These are phyloP conservation scores for Geum urbanum DNA, from an alignment of 306 rosid genomes.

Conservation along the genomic window DNA sequence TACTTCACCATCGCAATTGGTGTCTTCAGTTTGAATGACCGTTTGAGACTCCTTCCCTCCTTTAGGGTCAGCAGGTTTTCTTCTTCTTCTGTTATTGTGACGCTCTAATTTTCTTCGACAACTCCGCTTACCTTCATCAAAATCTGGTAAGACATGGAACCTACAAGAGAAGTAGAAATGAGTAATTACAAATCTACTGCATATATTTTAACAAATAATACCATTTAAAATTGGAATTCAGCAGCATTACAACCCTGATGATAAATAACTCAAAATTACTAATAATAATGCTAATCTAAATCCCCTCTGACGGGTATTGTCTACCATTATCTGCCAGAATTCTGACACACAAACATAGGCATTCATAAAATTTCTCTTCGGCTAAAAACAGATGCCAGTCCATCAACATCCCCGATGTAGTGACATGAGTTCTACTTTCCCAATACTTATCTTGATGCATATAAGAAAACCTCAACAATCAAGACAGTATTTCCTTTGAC, in stretches of 20 bases:
- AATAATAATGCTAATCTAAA: not conserved
- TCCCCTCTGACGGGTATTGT: not conserved
- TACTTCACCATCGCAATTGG: slow-evolving; percentile 38
- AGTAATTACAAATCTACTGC: not conserved
- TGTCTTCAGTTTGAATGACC: slow-evolving; percentile 46
- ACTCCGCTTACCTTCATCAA: slow-evolving; percentile 95
- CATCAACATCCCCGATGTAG: not conserved
- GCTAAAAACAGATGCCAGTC: not conserved
- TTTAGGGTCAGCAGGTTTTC: slow-evolving; percentile 53
- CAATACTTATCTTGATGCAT: not conserved
- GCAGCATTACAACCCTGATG: not conserved
- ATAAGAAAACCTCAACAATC: not conserved
- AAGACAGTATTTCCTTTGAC: not conserved
- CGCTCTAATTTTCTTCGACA: slow-evolving; percentile 92
- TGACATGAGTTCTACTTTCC: slow-evolving; percentile 4
- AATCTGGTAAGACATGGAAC: slow-evolving; percentile 80
- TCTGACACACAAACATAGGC: not conserved
- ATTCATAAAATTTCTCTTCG: not conserved
- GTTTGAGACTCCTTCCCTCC: slow-evolving; percentile 45
- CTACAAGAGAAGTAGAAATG: slow-evolving; percentile 38
- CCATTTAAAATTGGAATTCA: not conserved
- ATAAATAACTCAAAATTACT: not conserved
- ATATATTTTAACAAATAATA: not conserved
- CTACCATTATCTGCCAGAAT: not conserved
- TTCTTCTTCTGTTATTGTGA: slow-evolving; percentile 80